Base-by-base conservation (phyloP, 2,329 filamentous ascomycete species). In the Claviceps sorghi region DNA sequence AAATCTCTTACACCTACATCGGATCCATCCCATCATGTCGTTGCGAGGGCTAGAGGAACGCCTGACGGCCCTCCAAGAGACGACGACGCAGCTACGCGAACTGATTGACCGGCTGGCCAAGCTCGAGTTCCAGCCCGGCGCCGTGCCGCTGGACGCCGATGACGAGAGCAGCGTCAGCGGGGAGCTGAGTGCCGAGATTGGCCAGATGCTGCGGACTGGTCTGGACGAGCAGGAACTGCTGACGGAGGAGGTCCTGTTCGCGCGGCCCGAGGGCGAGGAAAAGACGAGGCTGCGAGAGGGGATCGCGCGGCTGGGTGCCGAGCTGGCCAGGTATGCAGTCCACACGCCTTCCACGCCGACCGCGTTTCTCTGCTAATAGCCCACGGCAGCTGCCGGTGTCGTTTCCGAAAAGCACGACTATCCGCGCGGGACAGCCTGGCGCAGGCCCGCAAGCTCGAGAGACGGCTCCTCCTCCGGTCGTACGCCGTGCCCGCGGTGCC, bases 161-260 rank as follows among this genome's bases (percentile, higher is more conserved):
- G 71, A 74, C 21, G 76, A 77, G 49, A 71, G 71, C 54, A 75
- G 76, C 56, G 72, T 76, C 38, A 80, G 84, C 52, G 66, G 83
- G 21, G 89, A 95, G 68, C 77, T 96, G 36, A 80, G 81, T 57
- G 75, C 79, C 22, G 89, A 96, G 65, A 95, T 96, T 57, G 82
- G 84, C 58, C 82, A 87, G 61, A 78, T 78, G 19, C 69, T 96
- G 55, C 84, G 87, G 59, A 83, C 86, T 53, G 79, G 86, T 49
- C 83, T 94, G 60, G 88, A 94, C 56, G 88, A 95, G 54, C 78
- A 93, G 57, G 90, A 95, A 65, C 68, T 93, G 19, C 64, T 96
- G 36, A 74, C 74, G 48, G 88, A 93, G 63, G 89, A 95, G 61
- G 76, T 88, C 30, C 78, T 85, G 55, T 88, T 88, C 60, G 68